Evolutionary conservation across 345 rosid species (phyloP).

Genomic region (Psidium friedrichsthalianum): DNA sequence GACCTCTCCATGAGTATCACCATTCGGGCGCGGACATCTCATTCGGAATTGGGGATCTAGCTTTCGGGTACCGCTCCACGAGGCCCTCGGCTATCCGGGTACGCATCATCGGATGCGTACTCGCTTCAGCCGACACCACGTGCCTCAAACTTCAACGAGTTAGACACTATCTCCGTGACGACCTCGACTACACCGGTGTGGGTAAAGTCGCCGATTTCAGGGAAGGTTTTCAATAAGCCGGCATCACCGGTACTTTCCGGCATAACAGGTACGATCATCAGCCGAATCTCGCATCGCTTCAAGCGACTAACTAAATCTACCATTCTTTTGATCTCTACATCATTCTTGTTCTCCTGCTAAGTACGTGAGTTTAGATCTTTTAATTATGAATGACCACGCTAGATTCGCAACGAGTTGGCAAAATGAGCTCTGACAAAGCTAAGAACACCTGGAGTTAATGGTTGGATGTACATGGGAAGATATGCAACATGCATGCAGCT

Average conservation of each 20-base stretch:
- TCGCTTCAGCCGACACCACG: slow-evolving; percentile 49
- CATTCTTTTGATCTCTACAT: neutral
- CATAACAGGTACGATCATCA: neutral
- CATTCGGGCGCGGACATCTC: slow-evolving; percentile 24
- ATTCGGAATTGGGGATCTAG: slow-evolving; percentile 39
- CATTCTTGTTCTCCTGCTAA: neutral
- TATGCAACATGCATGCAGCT: neutral
- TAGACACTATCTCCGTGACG: slow-evolving; percentile 18
- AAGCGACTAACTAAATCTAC: neutral
- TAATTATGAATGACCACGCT: neutral
- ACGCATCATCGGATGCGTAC: slow-evolving; percentile 74
- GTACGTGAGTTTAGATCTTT: neutral
- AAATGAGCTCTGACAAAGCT: neutral
- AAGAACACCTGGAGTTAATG: neutral
- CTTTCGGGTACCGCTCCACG: slow-evolving; percentile 43
- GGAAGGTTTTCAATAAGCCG: slow-evolving; percentile 20
- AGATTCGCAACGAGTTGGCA: neutral
- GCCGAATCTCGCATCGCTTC: neutral
- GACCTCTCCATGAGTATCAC: slow-evolving; percentile 6
- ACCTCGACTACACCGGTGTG: slow-evolving; percentile 19
- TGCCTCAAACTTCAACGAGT: slow-evolving; percentile 40
- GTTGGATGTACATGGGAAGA: neutral
- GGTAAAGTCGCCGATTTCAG: slow-evolving; percentile 29
- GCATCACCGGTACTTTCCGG: slow-evolving; percentile 23
- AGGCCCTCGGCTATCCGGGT: slow-evolving; percentile 56